These are phyloP conservation scores for Withania somnifera DNA, from an alignment of 305 asterid species.

Conservation along the genomic window DNA sequence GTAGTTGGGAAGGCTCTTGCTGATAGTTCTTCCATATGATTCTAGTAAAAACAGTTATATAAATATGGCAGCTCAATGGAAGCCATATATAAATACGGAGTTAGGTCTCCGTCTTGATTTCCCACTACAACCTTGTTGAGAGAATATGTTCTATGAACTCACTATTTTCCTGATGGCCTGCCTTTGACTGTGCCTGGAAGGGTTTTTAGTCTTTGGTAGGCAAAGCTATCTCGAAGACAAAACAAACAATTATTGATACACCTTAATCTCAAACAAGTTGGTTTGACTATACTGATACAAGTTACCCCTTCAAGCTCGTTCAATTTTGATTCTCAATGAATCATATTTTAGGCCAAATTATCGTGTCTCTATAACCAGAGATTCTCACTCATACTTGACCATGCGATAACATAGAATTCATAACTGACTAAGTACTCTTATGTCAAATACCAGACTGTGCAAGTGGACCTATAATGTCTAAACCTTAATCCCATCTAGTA, in stretches of 20 bases:
- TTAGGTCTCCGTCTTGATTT: not conserved
- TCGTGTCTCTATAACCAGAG: not conserved
- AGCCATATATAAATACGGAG: too few relatives aligned
- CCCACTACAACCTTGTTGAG: not conserved
- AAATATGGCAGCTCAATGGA: too few relatives aligned
- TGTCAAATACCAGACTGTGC: not conserved
- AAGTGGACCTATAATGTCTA: not conserved
- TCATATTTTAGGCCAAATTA: not conserved
- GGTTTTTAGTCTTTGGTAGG: not conserved
- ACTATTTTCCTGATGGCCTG: not conserved
- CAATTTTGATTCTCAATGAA: not conserved
- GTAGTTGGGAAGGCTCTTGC: too few relatives aligned
- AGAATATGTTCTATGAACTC: not conserved
- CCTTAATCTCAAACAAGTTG: not conserved
- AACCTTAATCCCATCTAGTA: not conserved
- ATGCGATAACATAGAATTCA: not conserved
- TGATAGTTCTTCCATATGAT: too few relatives aligned
- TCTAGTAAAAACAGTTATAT: too few relatives aligned
- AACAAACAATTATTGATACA: not conserved
- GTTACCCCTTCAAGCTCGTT: not conserved
- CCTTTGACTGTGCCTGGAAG: not conserved
- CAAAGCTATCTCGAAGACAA: not conserved
- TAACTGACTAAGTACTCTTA: not conserved
- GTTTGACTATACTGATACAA: not conserved
- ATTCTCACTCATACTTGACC: not conserved